phyloP scores from a whole-genome alignment of 1,284 basidiomycete species.

The Irpex lacteus region DNA sequence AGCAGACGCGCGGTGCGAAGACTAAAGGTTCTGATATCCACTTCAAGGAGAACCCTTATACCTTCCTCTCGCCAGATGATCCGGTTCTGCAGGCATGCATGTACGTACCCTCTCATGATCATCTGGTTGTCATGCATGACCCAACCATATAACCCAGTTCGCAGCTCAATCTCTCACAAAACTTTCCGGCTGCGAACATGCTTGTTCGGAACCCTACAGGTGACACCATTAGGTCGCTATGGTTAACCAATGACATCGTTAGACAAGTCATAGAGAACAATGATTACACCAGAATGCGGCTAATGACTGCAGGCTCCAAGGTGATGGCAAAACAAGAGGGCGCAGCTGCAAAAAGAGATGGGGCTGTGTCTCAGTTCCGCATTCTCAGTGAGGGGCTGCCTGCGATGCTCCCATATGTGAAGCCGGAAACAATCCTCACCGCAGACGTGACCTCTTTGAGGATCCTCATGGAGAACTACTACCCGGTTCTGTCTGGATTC shows the following conservation, averaged over 20 bases:
- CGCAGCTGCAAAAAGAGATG: slow-evolving; percentile 31
- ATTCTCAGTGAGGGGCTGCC: slow-evolving; percentile 85
- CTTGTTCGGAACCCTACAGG: slow-evolving; percentile 88
- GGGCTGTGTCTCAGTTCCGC: slow-evolving; percentile 63
- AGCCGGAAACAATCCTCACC: slow-evolving; percentile 59
- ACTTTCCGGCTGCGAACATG: slow-evolving; percentile 75
- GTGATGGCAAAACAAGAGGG: slow-evolving; percentile 71
- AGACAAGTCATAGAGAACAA: slow-evolving; percentile 81
- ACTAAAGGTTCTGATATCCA: slow-evolving; percentile 37
- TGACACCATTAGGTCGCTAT: slow-evolving; percentile 79
- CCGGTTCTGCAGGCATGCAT: slow-evolving; percentile 68
- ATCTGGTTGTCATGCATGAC: neutral
- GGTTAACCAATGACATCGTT: slow-evolving; percentile 86
- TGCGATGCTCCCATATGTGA: slow-evolving; percentile 79
- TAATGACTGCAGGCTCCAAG: slow-evolving; percentile 92
- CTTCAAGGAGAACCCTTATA: slow-evolving; percentile 93
- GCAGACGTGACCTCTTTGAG: slow-evolving; percentile 62
- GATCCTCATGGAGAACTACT: slow-evolving; percentile 71
- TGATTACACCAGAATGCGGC: slow-evolving; percentile 81
- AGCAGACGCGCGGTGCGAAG: slow-evolving; percentile 24
- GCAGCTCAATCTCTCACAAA: slow-evolving; percentile 70
- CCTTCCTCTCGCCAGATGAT: slow-evolving; percentile 72
- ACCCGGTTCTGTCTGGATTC: slow-evolving; percentile 72
- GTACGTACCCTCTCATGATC: slow-evolving; percentile 39
- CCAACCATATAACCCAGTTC: slow-evolving; percentile 42